Percentiles rank a stretch among this genome's conserved stretches.
These are phyloP conservation scores for Ogataea saltuana DNA, from an alignment of 805 yeast species.

Conservation along the genomic window DNA sequence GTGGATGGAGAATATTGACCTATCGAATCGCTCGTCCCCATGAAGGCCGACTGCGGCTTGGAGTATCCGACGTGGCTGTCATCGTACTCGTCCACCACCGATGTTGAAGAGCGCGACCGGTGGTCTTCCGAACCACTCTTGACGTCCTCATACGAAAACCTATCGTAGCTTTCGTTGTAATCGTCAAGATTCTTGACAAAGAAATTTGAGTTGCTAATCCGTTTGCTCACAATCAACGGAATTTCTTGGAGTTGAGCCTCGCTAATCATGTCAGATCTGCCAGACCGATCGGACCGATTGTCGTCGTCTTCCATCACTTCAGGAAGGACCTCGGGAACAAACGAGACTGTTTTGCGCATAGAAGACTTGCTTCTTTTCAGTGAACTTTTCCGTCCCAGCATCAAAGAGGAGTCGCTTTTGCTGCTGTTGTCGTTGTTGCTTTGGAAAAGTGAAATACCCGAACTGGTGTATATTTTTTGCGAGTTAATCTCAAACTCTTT, in stretches of 20 bases:
- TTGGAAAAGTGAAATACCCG: constrained; percentile 14
- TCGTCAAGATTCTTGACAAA: constrained; percentile 36
- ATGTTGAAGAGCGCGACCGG: neutral
- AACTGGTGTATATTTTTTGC: constrained; percentile 19
- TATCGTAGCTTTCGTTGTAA: constrained; percentile 23
- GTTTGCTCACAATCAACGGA: constrained; percentile 26
- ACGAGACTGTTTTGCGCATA: constrained; percentile 33
- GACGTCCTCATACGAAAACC: constrained; percentile 19
- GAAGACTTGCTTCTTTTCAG: constrained; percentile 28
- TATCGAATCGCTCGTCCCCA: constrained; percentile 25
- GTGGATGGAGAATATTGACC: constrained; percentile 33
- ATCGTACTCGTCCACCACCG: neutral
- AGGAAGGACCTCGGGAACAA: constrained; percentile 27
- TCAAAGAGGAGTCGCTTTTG: constrained; percentile 25
- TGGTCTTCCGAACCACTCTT: constrained; percentile 1
- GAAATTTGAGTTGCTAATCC: constrained; percentile 33
- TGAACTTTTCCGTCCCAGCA: constrained; percentile 28
- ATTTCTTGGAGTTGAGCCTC: constrained; percentile 39
- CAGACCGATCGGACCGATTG: too few relatives aligned
- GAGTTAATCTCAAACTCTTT: constrained; percentile 28
- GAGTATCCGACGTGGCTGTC: neutral
- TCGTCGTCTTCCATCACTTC: constrained; percentile 36
- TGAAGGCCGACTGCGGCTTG: constrained; percentile 13
- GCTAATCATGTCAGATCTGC: constrained; percentile 45
- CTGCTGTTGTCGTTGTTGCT: constrained; percentile 17